These are phyloP conservation scores for Asclepias syriaca DNA, from an alignment of 257 asterid species.

Conservation along the genomic window DNA sequence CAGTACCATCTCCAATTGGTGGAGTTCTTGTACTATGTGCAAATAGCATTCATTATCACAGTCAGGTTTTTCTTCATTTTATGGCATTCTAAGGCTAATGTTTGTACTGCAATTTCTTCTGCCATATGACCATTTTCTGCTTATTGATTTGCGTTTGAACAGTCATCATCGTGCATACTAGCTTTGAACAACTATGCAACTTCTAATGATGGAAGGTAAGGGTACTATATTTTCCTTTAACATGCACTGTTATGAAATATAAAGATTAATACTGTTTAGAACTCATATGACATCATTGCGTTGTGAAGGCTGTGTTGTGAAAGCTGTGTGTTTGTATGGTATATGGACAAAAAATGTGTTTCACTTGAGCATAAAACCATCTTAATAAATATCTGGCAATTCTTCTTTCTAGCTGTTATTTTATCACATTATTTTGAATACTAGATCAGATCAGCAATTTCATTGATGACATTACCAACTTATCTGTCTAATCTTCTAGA, in stretches of 20 bases:
- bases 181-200: conserved; percentile 80
- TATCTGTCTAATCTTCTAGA: background rate
- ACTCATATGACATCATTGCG: background rate
- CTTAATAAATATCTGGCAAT: background rate
- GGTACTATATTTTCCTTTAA: conserved; percentile 10
- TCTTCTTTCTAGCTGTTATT: background rate
- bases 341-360: background rate
- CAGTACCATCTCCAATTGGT: conserved; percentile 97
- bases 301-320: background rate
- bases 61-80: conserved; percentile 61
- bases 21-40: conserved; percentile 95
- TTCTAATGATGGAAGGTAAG: conserved; percentile 70
- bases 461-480: background rate
- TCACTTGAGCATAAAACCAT: background rate
- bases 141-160: conserved; percentile 32
- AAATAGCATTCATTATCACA: conserved; percentile 89
- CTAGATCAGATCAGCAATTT: background rate
- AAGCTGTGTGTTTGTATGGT: background rate
- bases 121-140: conserved; percentile 20
- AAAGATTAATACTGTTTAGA: background rate
- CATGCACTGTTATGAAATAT: background rate
- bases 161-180: conserved; percentile 85
- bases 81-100: conserved; percentile 14
- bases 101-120: conserved; percentile 12
- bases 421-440: background rate